Evolutionary conservation across 148 eudicot genomes (phyloP).

Genomic region (Oxyria digyna): DNA sequence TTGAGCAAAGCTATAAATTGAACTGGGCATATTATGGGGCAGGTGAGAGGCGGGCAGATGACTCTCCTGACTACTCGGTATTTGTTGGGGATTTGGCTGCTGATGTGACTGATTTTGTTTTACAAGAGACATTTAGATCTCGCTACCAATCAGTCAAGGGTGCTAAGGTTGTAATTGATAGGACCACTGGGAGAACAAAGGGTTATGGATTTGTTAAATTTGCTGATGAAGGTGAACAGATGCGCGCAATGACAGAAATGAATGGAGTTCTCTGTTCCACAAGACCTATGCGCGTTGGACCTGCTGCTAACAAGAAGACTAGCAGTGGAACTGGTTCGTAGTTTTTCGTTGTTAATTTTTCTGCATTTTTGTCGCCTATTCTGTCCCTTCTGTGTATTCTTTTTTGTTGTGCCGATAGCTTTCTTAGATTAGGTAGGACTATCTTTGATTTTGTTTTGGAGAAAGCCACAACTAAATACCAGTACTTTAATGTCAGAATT

Average conservation of each 20-base stretch:
- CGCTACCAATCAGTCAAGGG: conserved; percentile 71
- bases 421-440: neutral
- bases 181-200: conserved; percentile 62
- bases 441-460: conserved; percentile 8
- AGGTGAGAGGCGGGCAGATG: conserved; percentile 73
- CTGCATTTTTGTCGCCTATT: neutral
- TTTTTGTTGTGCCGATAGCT: neutral
- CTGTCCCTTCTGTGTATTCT: neutral
- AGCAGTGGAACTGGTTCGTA: conserved; percentile 32
- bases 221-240: conserved; percentile 74
- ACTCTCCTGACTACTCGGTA: conserved; percentile 55
- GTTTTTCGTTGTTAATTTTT: neutral
- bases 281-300: conserved; percentile 88
- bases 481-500: conserved; percentile 33
- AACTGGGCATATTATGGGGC: conserved; percentile 92
- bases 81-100: conserved; percentile 94
- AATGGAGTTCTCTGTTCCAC: conserved; percentile 72
- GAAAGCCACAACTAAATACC: conserved; percentile 38
- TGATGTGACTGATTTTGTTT: conserved; percentile 73
- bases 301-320: conserved; percentile 76
- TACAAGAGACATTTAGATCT: conserved; percentile 75
- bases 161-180: conserved; percentile 92
- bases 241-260: conserved; percentile 93
- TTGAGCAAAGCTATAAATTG: conserved; percentile 62
- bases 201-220: conserved; percentile 95